Base-by-base conservation (phyloP, 495 filamentous ascomycete species). In the Lepraria neglecta region DNA sequence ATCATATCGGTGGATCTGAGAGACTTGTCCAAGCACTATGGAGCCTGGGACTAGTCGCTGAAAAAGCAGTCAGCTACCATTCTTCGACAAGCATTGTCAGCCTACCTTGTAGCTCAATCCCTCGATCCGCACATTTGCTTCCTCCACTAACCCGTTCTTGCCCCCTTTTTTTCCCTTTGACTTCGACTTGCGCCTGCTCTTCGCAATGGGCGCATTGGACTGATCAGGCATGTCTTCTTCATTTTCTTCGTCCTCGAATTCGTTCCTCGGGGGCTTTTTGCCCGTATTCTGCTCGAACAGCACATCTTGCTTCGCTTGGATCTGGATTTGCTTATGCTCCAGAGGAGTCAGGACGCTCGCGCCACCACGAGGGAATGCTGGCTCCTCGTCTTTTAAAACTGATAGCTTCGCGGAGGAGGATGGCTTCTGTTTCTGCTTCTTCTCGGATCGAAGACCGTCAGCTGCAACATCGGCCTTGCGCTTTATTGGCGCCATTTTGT, bases 261-360 rank as follows among this genome's bases (percentile, higher is more conserved):
- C 67, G 64, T 68, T 75, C 65, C 63, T 68, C 21, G 70, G 76
- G 46, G 64, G 55, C 58, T 75, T 79, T 75, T 72, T 79, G 67
- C 77, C 75, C 15, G 82, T 81, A 60, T 84, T 81, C 66, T 95
- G 84, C 75, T 97, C 94, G 69, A 97, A 97, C 10, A 97, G 78
- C 28, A 92, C 92, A 79, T 98, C 94, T 68, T 86, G 84, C 65
- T 84, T 91, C 33, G 94, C 94, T 73, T 97, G 87, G 62, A 94
- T 89, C 67, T 94, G 88, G 66, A 98, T 96, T 73, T 97, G 89
- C 76, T 96, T 96, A 66, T 94, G 85, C 71, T 98, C 94, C 56
- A 98, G 79, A 28, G 94, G 91, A 9, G 94, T 96, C 73, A 98
- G 76, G 50, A 95, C 80, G 70, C 90, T 94, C 15, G 81, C 94